phyloP scores from a whole-genome alignment of 225 moss, liverwort and hornwort species.

The Neckera pumila region DNA sequence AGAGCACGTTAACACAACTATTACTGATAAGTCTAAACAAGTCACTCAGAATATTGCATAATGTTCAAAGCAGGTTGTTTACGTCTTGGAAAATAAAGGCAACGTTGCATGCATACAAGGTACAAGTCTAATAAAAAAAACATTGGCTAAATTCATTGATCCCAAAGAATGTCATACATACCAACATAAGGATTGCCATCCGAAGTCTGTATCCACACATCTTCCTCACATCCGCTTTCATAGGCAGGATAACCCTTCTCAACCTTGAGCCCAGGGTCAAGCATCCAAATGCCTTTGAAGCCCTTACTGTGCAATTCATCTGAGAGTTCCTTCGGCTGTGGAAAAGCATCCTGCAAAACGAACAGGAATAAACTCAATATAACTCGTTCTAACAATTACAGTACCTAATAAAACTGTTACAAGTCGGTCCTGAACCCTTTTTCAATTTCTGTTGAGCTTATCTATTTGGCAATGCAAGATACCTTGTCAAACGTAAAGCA shows the following conservation, averaged over 20 bases:
- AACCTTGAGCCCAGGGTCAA: constrained; percentile 83
- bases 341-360: constrained; percentile 50
- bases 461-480: not conserved
- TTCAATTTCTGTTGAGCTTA: not conserved
- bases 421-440: not conserved
- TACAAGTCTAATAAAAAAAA: not conserved
- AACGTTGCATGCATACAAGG: not conserved
- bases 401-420: not conserved
- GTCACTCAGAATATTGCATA: not conserved
- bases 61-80: not conserved
- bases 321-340: constrained; percentile 53
- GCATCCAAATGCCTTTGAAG: constrained; percentile 94
- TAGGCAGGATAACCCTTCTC: constrained; percentile 67
- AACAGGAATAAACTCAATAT: not conserved
- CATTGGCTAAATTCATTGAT: not conserved
- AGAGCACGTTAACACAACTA: not conserved
- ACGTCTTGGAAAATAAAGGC: not conserved
- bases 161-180: not conserved
- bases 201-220: constrained; percentile 53
- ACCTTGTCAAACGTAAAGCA: constrained; percentile 83
- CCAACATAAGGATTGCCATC: constrained; percentile 58
- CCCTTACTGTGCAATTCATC: constrained; percentile 55
- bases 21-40: not conserved
- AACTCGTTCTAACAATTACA: not conserved
- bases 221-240: constrained; percentile 61